Base-by-base conservation (phyloP, 306 rosid species). In the Begonia loranthoides region DNA sequence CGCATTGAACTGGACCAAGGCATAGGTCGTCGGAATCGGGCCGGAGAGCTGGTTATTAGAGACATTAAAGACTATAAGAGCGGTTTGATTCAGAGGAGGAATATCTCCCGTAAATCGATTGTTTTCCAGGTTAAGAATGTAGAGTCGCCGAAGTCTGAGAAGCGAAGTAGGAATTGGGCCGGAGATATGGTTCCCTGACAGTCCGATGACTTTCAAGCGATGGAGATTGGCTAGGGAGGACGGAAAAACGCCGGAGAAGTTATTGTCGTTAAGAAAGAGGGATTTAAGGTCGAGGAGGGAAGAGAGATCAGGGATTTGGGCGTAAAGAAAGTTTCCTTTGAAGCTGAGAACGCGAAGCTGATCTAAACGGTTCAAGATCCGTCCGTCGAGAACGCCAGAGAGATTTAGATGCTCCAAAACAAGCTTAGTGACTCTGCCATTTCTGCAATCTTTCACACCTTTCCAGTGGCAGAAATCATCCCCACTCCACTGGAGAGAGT, bases 301-400 rank as follows among this genome's bases (percentile, higher is more conserved):
- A 0, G 87, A 80, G 56, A 90, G 79, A 41, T 82, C 64, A 7
- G 99, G 99, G 61, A 90, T 78, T 69, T 58, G 77, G 15, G 86
- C 95, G 13, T 76, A 80, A 43, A 90, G 70, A 1, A 78, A 75
- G 71, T 90, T 90, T 9, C 83, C 76, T 52, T 90, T 85, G 68
- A 90, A 78, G 61, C 99, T 90, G 9, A 90, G 80, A 12, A 90
- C 99, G 40, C 99, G 71, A 55, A 90, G 87, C 51, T 90, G 95
- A 67, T 90, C 99, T 21, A 90, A 63, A 15, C 56, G 87, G 62
- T 65, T 79, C 56, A 90, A 45, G 61, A 81, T 73, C 52, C 70
- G 71, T 10, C 47, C 59, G 14, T 86, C 76, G 15, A 90, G 59
- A 36, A 65, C 38, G 0, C 95, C 99, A 0, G 86, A 79, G 64